Conservation (phyloP, 495 filamentous ascomycete genomes). For the Aspergillus sclerotioniger region DNA sequence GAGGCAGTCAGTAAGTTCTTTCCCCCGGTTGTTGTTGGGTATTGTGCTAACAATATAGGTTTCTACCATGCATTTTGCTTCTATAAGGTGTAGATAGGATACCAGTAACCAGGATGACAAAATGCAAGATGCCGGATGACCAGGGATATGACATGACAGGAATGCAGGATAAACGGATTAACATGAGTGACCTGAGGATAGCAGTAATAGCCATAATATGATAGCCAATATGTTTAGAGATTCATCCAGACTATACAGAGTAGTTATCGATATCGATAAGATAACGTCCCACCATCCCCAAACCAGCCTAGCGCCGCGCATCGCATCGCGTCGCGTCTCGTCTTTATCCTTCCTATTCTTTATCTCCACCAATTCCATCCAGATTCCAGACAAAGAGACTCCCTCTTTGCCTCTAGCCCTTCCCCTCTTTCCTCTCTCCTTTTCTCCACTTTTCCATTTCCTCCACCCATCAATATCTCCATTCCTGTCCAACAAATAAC, state of each 20-base stretch:
- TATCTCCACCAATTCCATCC: neutral
- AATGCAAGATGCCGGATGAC: neutral
- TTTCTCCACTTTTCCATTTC: neutral
- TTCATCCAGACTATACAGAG: too few species aligned
- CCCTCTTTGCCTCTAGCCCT: neutral
- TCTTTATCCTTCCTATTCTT: conserved; percentile 5
- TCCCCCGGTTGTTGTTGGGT: neutral
- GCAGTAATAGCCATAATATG: too few species aligned
- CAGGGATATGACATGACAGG: neutral
- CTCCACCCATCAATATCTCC: too few species aligned
- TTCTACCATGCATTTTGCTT: conserved; percentile 95
- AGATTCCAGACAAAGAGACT: neutral
- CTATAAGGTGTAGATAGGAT: conserved; percentile 68
- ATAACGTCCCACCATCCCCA: conserved; percentile 10
- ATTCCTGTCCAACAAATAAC: too few species aligned
- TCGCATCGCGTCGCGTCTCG: conserved; percentile 33
- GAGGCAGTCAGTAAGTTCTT: conserved; percentile 68
- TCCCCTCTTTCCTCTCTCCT: neutral
- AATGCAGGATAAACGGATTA: too few species aligned
- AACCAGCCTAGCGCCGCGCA: conserved; percentile 30
- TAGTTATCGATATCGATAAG: conserved; percentile 4
- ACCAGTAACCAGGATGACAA: neutral
- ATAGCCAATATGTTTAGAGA: too few species aligned
- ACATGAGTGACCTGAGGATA: too few species aligned
- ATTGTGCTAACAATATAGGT: conserved; percentile 30